phyloP scores from a whole-genome alignment of 148 eudicot species.

The Limonium bicolor region DNA sequence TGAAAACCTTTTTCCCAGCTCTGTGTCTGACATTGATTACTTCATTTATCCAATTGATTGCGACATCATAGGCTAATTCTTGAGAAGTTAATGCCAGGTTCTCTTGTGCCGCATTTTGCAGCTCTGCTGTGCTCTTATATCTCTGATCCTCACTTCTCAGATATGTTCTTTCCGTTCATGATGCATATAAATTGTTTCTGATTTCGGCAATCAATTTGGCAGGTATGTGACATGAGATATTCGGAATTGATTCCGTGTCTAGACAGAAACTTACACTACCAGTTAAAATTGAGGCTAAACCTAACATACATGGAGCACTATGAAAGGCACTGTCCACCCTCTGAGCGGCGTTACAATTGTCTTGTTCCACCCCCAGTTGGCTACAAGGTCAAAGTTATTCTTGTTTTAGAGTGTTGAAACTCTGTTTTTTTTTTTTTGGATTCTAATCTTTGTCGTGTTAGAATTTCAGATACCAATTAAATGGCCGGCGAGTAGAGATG shows the following conservation, averaged over 20 bases:
- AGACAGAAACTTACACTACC: constrained; percentile 34
- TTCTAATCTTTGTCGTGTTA: constrained; percentile 9
- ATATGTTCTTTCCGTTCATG: no score
- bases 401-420: no score
- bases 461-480: constrained; percentile 51
- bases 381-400: constrained; percentile 28
- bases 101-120: no score
- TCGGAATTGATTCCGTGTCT: constrained; percentile 56
- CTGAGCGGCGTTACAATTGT: constrained; percentile 31
- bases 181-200: no score
- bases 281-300: constrained; percentile 26
- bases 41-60: no score
- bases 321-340: constrained; percentile 44
- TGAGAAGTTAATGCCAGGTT: no score
- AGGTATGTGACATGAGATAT: constrained; percentile 52
- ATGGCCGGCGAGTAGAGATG: constrained; percentile 74
- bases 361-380: constrained; percentile 44
- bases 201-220: constrained; percentile 9
- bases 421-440: neutral
- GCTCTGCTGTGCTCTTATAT: no score
- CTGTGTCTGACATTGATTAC: no score
- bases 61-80: no score
- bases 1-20: no score
- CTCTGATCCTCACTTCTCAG: no score
- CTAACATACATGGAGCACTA: constrained; percentile 41